Conservation (phyloP, 805 yeast species). For the Zygosaccharomyces siamensis region DNA sequence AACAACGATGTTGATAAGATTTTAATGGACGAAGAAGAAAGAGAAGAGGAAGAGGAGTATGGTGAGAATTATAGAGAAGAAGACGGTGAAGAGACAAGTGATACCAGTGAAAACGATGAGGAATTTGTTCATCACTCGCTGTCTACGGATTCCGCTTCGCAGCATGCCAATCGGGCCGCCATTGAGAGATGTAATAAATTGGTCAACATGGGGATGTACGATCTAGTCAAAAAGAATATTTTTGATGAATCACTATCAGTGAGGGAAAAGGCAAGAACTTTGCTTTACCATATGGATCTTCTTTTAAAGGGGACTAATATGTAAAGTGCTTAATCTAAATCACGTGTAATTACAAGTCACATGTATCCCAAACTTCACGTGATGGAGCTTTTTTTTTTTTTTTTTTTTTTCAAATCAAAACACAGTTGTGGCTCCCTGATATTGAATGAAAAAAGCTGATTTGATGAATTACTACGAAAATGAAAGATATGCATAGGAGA, state of each 20-base stretch:
- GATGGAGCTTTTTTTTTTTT: not conserved
- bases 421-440: slow-evolving; percentile 18
- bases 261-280: slow-evolving; percentile 32
- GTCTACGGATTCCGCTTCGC: slow-evolving; percentile 8
- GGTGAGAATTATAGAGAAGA: slow-evolving; percentile 7
- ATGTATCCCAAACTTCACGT: not conserved
- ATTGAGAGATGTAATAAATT: slow-evolving; percentile 29
- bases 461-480: not conserved
- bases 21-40: slow-evolving; percentile 6
- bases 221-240: slow-evolving; percentile 27
- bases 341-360: not conserved
- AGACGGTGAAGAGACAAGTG: slow-evolving; percentile 7
- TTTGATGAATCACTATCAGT: slow-evolving; percentile 28
- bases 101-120: slow-evolving; percentile 11
- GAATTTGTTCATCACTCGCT: slow-evolving; percentile 18
- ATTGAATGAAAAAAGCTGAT: not conserved
- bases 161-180: slow-evolving; percentile 20
- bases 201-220: slow-evolving; percentile 27
- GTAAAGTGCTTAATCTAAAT: not conserved
- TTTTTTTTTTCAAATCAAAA: not conserved
- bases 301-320: slow-evolving; percentile 17
- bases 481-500: not conserved
- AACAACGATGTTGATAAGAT: slow-evolving; percentile 3
- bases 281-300: slow-evolving; percentile 32
- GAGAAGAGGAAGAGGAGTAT: slow-evolving; percentile 5